A percentile compares a stretch with the other conserved stretches of the same genome.
phyloP scores from a whole-genome alignment of 257 asterid species.

The Datura wrightii region DNA sequence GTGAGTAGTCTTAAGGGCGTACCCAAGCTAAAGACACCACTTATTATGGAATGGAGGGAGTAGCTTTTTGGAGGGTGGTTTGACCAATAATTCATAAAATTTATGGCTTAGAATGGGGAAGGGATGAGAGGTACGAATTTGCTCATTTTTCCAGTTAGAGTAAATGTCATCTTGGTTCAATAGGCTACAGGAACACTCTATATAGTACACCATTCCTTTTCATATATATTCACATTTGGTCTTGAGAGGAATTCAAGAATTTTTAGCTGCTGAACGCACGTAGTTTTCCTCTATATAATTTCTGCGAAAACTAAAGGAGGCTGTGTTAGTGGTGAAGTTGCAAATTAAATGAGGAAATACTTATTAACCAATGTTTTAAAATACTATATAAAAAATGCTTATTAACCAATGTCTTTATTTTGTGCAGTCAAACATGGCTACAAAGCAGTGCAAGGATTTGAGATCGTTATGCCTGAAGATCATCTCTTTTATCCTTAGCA shows the following conservation, averaged over 20 bases:
- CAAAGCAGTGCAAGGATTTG: conserved; percentile 81
- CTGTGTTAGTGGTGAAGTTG: conserved; percentile 3
- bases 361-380: neutral
- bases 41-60: too few relatives aligned
- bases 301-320: neutral
- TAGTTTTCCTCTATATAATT: neutral
- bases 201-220: conserved; percentile 11
- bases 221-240: neutral
- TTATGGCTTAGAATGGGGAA: neutral
- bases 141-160: conserved; percentile 16
- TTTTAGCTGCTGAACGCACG: neutral
- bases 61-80: neutral
- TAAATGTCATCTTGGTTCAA: neutral
- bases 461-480: conserved; percentile 87
- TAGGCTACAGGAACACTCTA: conserved; percentile 22
- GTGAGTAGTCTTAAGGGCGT: too few relatives aligned
- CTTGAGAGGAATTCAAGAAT: neutral
- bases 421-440: conserved; percentile 61
- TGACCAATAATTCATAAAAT: neutral
- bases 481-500: conserved; percentile 61
- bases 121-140: conserved; percentile 5
- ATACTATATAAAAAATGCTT: neutral
- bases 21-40: too few relatives aligned
- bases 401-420: conserved; percentile 38
- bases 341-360: neutral